phyloP scores from a whole-genome alignment of 768 basidiomycete species.

The Royoungia palumana region DNA sequence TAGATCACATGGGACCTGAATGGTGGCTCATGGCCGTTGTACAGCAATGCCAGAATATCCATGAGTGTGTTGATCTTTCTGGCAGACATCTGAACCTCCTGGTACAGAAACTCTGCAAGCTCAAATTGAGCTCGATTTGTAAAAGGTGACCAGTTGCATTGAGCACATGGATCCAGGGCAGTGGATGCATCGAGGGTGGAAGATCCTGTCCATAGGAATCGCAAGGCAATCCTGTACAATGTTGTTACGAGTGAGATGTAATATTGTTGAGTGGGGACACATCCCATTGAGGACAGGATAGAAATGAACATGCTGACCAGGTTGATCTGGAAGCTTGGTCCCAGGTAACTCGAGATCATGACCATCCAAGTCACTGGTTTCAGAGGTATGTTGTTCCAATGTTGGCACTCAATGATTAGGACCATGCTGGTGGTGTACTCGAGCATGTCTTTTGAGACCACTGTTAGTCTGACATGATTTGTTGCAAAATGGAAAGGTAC shows the following conservation, averaged over 20 bases:
- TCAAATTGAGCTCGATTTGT: not conserved
- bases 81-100: slow-evolving; percentile 18
- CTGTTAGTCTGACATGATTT: not conserved
- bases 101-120: not conserved
- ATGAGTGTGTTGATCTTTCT: slow-evolving; percentile 25
- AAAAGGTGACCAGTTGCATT: not conserved
- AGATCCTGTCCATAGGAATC: not conserved
- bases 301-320: not conserved
- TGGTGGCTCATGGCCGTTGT: slow-evolving; percentile 4
- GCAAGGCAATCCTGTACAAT: not conserved
- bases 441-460: not conserved
- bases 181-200: not conserved
- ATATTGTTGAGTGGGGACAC: not conserved
- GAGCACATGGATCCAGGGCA: not conserved
- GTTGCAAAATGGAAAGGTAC: not conserved
- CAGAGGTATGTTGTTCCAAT: too few relatives aligned
- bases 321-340: not conserved
- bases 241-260: not conserved
- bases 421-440: too few relatives aligned
- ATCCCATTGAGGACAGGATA: not conserved
- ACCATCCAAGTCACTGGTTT: not conserved
- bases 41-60: slow-evolving; percentile 6
- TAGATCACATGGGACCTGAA: slow-evolving; percentile 32
- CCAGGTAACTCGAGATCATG: not conserved
- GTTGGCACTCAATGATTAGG: too few relatives aligned